These are phyloP conservation scores for Bolboschoenoplectus hybrid DNA, from an alignment of 202 grass and related monocot genomes.

Conservation along the genomic window DNA sequence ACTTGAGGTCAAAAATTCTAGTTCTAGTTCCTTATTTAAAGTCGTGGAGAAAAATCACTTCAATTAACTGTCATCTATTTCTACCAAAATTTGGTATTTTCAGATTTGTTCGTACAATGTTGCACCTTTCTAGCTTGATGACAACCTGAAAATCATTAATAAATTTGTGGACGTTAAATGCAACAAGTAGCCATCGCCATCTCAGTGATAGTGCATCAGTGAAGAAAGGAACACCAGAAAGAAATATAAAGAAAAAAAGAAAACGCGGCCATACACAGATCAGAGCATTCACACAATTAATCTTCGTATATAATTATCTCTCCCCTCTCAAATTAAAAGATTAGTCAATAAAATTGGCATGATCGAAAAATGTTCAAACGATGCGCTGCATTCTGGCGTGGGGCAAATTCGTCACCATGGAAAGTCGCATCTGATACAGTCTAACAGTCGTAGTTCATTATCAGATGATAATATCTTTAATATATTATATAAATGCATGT, in stretches of 20 bases:
- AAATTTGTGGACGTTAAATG: not conserved
- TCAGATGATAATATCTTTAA: too few relatives aligned
- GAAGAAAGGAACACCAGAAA: not conserved
- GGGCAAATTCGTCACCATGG: too few relatives aligned
- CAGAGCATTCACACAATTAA: constrained; percentile 7
- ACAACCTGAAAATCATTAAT: not conserved
- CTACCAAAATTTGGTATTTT: too few relatives aligned
- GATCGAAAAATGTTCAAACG: not conserved
- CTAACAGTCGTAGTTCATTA: too few relatives aligned
- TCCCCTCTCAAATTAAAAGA: not conserved
- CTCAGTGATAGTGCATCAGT: not conserved
- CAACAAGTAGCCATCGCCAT: not conserved
- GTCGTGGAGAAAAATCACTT: too few relatives aligned
- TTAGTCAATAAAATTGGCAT: too few relatives aligned
- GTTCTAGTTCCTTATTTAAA: not conserved
- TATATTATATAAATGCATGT: too few relatives aligned
- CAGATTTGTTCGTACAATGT: not conserved
- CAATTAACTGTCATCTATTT: too few relatives aligned
- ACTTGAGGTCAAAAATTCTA: too few relatives aligned
- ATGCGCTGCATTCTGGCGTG: too few relatives aligned
- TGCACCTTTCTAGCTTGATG: not conserved
- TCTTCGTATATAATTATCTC: not conserved
- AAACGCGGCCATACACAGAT: not conserved
- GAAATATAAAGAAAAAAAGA: not conserved
- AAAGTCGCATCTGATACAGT: too few relatives aligned